These are phyloP conservation scores for Hansfordia pulvinata DNA, from an alignment of 2,329 filamentous ascomycete genomes.

Conservation along the genomic window DNA sequence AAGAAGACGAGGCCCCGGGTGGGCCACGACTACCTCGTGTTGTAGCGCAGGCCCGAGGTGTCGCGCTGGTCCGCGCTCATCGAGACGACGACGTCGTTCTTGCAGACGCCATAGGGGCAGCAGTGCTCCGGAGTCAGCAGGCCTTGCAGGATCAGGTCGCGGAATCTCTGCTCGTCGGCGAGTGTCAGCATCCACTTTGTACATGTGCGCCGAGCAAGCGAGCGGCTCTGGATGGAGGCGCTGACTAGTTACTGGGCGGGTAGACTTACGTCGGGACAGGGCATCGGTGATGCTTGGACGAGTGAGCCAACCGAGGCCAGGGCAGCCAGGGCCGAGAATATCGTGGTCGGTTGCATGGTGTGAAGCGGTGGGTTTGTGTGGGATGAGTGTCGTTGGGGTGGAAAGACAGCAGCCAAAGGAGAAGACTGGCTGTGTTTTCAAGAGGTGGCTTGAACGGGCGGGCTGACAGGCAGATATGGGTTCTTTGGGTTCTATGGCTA, in stretches of 20 bases:
- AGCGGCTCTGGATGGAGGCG: no score
- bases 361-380: not conserved
- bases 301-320: conserved; percentile 1
- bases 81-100: conserved; percentile 1
- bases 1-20: no score
- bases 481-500: no score
- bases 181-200: no score
- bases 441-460: no score
- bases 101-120: conserved; percentile 2
- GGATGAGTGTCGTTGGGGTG: not conserved
- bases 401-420: not conserved
- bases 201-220: no score
- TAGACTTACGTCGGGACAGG: conserved; percentile 1
- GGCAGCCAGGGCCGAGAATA: not conserved
- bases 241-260: no score
- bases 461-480: no score
- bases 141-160: conserved; percentile 1
- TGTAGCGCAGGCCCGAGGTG: conserved; percentile 1
- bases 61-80: conserved; percentile 1
- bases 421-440: no score
- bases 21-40: no score
- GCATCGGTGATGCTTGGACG: not conserved
- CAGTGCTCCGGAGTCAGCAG: conserved; percentile 1
- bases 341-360: not conserved
- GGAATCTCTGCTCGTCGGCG: no score